phyloP scores from a whole-genome alignment of 345 rosid genomes.

The Linum tenue region DNA sequence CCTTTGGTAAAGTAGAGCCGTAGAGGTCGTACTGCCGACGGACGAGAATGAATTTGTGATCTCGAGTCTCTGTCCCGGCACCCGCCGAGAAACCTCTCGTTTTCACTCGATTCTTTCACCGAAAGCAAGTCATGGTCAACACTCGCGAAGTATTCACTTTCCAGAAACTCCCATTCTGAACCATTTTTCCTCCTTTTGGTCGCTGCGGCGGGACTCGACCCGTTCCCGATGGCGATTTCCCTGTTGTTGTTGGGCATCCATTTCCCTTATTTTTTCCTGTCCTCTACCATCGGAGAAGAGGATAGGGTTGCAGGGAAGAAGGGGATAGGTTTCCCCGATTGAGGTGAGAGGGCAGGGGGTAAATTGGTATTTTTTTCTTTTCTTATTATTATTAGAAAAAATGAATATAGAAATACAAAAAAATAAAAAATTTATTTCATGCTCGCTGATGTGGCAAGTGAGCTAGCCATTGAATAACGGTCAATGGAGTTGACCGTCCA shows the following conservation, averaged over 20 bases:
- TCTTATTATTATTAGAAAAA: too few species aligned
- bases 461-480: too few species aligned
- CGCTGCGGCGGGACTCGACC: neutral
- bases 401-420: too few species aligned
- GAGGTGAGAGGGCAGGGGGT: too few species aligned
- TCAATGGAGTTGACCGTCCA: too few species aligned
- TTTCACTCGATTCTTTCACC: constrained; percentile 39
- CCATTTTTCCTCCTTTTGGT: neutral
- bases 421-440: too few species aligned
- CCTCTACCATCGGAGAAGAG: too few species aligned
- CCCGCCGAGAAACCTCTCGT: constrained; percentile 42
- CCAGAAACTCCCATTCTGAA: neutral
- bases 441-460: too few species aligned
- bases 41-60: constrained; percentile 28
- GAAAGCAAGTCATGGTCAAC: constrained; percentile 29
- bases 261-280: neutral
- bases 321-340: too few species aligned
- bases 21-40: neutral
- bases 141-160: constrained; percentile 36
- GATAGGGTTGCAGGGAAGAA: too few species aligned
- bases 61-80: constrained; percentile 17
- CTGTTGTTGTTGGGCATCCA: neutral
- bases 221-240: constrained; percentile 1
- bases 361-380: too few species aligned
- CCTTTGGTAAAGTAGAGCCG: neutral